These are phyloP conservation scores for Stipa capillata DNA, from an alignment of 176 grass and related monocot genomes.

Conservation along the genomic window DNA sequence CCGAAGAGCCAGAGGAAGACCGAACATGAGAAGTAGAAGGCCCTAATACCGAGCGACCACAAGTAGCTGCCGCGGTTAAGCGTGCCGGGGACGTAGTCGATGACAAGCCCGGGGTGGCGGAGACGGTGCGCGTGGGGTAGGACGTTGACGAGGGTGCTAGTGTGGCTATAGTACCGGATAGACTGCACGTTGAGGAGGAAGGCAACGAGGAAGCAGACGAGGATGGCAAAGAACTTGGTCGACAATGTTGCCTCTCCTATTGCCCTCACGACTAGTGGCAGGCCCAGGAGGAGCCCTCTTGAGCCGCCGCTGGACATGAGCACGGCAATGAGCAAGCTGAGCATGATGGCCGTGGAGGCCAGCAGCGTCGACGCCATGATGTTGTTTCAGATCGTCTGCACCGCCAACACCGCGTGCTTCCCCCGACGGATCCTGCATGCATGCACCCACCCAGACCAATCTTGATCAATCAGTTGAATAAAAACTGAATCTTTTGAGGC, in stretches of 20 bases:
- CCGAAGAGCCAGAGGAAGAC: slow-evolving; percentile 56
- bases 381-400: slow-evolving; percentile 75
- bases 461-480: no score
- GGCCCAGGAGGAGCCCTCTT: neutral
- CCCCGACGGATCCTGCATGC: slow-evolving; percentile 26
- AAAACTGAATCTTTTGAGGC: no score
- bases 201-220: no score
- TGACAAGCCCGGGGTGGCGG: neutral
- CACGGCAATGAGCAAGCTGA: slow-evolving; percentile 50
- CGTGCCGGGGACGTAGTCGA: slow-evolving; percentile 27
- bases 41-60: slow-evolving; percentile 45
- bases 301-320: slow-evolving; percentile 38
- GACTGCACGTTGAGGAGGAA: no score
- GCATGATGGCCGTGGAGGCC: slow-evolving; percentile 58
- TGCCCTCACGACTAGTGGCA: slow-evolving; percentile 30
- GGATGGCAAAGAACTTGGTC: slow-evolving; percentile 56
- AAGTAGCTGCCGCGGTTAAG: slow-evolving; percentile 45
- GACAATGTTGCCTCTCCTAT: neutral
- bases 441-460: neutral
- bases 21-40: slow-evolving; percentile 54
- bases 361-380: slow-evolving; percentile 86
- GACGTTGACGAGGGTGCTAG: slow-evolving; percentile 43
- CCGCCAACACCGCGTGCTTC: slow-evolving; percentile 61
- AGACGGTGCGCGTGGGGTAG: slow-evolving; percentile 20
- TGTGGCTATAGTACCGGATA: no score